Conservation (phyloP, 257 asterid species). For the Cruciata laevipes region DNA sequence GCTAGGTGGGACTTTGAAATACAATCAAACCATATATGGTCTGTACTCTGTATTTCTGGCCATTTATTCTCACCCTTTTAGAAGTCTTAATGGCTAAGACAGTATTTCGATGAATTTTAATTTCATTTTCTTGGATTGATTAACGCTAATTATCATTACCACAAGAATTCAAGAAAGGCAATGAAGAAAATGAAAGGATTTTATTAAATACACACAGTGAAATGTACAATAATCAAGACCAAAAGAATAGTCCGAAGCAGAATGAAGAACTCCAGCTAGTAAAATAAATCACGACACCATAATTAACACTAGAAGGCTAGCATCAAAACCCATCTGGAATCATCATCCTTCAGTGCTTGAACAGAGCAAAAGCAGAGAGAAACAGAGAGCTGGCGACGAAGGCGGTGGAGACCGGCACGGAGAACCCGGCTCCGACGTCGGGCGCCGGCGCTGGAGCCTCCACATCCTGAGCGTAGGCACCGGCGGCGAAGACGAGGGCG, state of each 20-base stretch:
- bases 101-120: no score
- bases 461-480: background rate
- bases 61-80: background rate
- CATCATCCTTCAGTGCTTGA: background rate
- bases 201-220: background rate
- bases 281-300: background rate
- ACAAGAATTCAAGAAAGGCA: background rate
- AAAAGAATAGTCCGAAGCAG: background rate
- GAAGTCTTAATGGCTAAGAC: no score
- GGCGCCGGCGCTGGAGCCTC: background rate
- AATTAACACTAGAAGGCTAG: background rate
- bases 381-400: background rate
- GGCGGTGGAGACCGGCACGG: background rate
- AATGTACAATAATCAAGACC: background rate
- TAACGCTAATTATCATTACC: no score
- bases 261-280: background rate
- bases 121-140: no score
- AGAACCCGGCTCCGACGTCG: background rate
- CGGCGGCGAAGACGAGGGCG: background rate
- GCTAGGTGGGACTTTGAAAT: background rate
- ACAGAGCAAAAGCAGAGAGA: background rate
- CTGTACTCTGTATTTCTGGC: background rate
- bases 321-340: background rate
- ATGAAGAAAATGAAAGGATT: background rate
- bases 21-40: background rate